These are phyloP conservation scores for Trichosporon faecale DNA, from an alignment of 1,284 basidiomycete species.

Conservation along the genomic window DNA sequence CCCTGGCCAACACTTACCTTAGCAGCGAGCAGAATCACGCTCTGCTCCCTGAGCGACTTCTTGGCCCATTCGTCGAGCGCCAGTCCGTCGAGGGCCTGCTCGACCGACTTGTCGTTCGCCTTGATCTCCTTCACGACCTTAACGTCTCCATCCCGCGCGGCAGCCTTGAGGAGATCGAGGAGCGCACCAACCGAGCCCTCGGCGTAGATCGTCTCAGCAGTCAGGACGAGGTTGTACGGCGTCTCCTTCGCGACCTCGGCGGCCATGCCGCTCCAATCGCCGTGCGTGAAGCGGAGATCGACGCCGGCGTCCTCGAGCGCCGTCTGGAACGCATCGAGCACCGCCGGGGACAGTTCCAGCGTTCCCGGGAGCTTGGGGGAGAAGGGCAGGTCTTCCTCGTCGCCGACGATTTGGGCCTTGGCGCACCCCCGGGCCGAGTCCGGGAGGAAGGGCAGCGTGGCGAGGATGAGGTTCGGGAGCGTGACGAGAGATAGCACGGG, in stretches of 20 bases:
- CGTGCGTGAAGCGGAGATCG: conserved; percentile 70
- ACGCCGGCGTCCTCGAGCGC: conserved; percentile 61
- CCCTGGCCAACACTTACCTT: conserved; percentile 36
- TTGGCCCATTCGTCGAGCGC: conserved; percentile 32
- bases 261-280: conserved; percentile 63
- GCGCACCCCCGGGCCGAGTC: conserved; percentile 32
- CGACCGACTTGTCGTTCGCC: conserved; percentile 24
- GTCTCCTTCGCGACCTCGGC: neutral
- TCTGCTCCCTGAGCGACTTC: conserved; percentile 20
- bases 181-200: conserved; percentile 66
- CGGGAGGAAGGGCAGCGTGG: conserved; percentile 47
- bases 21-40: conserved; percentile 45
- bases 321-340: conserved; percentile 64
- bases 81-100: conserved; percentile 33
- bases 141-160: conserved; percentile 12
- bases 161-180: conserved; percentile 55
- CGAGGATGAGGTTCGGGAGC: conserved; percentile 79
- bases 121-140: neutral
- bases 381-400: conserved; percentile 22
- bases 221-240: conserved; percentile 70
- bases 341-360: conserved; percentile 62
- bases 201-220: conserved; percentile 90
- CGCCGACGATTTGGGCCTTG: conserved; percentile 21
- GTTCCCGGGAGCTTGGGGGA: conserved; percentile 47
- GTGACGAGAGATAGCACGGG: conserved; percentile 79